Base-by-base conservation (phyloP, 306 rosid genomes). In the Quillaja saponaria region DNA sequence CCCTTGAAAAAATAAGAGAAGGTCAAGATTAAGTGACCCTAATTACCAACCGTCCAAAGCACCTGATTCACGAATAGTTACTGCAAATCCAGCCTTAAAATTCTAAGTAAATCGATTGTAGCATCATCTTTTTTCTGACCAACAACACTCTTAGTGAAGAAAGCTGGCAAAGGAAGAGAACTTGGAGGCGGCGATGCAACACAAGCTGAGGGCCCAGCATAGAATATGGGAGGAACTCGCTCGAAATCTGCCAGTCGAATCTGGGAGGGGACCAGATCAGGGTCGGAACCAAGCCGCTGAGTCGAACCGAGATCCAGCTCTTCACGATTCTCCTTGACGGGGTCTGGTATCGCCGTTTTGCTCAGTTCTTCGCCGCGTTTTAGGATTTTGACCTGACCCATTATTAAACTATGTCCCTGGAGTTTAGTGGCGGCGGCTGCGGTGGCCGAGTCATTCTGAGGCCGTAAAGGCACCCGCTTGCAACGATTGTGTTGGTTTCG, bases 1-100 rank as follows among this genome's bases (percentile, higher is more conserved):
- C 77, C 73, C 69, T 71, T 48, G 83, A 81, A 78, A 86, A 86
- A 73, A 76, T 80, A 76, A 68, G 83, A 68, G 75, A 74, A 61
- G 65, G 54, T 57, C 78, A 44, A 67, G 60, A 18, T 34, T 60
- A 53, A 10, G 12, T 20, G 5, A 40, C 76, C 64, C 79, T 55
- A 55, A 66, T 59, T 69, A 56, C 40, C 52, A 28, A 15, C 19
- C 15, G 14, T 6, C 3, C 3, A 6, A 8, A 31, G 8, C 20
- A 61, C 13, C 10, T 2, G 5, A 2, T 1, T n/a, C n/a, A n/a
- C n/a, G n/a, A n/a, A n/a, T n/a, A n/a, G n/a, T 47, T 33, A 58
- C 0, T 19, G 20, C 64, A 68, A 34, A 40, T 83, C 85, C 1
- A 83, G 66, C 0, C 79, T 58, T 4, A 83, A 39, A 13, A 74